These are phyloP conservation scores for Comarum palustre DNA, from an alignment of 306 rosid species.

Conservation along the genomic window DNA sequence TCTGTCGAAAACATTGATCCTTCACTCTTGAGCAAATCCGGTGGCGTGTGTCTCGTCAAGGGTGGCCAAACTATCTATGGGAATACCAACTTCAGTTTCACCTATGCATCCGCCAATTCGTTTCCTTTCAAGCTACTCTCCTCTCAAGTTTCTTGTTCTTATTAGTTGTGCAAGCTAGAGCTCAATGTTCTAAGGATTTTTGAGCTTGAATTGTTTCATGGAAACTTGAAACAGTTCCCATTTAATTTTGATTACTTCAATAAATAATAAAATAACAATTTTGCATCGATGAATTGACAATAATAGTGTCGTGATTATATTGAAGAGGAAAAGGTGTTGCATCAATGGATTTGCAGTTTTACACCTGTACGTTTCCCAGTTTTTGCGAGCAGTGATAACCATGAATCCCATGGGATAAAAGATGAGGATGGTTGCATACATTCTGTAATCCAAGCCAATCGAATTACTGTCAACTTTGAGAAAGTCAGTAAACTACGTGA, in stretches of 20 bases:
- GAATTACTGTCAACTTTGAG: no score
- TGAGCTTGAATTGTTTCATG: not conserved
- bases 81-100: slow-evolving; percentile 2
- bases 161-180: not conserved
- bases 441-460: not conserved
- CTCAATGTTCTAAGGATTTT: not conserved
- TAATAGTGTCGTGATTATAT: not conserved
- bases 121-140: slow-evolving; percentile 18
- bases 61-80: slow-evolving; percentile 26
- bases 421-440: not conserved
- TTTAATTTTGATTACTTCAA: not conserved
- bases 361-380: no score
- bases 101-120: slow-evolving; percentile 12
- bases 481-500: no score
- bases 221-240: not conserved
- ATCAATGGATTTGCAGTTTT: no score
- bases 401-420: not conserved
- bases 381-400: not conserved
- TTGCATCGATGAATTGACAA: not conserved
- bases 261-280: not conserved
- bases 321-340: no score
- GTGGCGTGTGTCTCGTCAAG: slow-evolving; percentile 23
- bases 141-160: slow-evolving; percentile 31
- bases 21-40: slow-evolving; percentile 16
- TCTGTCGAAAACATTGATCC: slow-evolving; percentile 15